Evolutionary conservation across 441 rosid species (phyloP), one percentile per base, ranked within the genome.

Genomic region (Adansonia madagascariensis): DNA sequence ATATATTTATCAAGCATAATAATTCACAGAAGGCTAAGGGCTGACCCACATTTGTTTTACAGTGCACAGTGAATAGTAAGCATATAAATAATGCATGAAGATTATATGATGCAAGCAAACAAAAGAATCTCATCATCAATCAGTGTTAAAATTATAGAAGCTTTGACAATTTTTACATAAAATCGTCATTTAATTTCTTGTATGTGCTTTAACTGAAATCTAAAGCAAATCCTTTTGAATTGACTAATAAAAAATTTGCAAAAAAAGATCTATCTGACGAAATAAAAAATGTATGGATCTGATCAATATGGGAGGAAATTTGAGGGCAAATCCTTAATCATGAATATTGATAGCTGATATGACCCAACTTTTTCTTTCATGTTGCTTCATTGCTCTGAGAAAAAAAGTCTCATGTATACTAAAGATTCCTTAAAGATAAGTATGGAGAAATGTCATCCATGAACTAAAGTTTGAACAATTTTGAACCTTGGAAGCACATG

Each of bases 351-450:
- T 27, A 39, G 11, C 61, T 15, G 74, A 52, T 8, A 53, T 71
- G 74, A 71, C 62, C 49, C 61, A 35, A 53, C 24, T 52, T 53
- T 71, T 14, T 12, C 18, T 52, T 50, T 27, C 24, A n/a, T 8
- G 8, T 8, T 15, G 61, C 47, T 52, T 52, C 62, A 31, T 4
- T 27, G 10, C 74, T 68, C 27, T n/a, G 31, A 70, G 61, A 9
- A 17, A n/a, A n/a, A 50, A 27, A 52, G 24, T 12, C 0, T 14
- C 46, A 31, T 31, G 55, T 27, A 22, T 10, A 12, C 4, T 55
- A 44, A 73, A 75, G 82, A 71, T 76, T 76, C 84, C 83, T 81
- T 78, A 67, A 80, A 65, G 83, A 78, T 56, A 53, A 68, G 75
- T 41, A 69, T 71, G 62, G 81, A 22, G 74, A 62, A 43, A 78